Evolutionary conservation across 225 moss, liverwort and hornwort species (phyloP).

Genomic region (Sphagnum contortum): DNA sequence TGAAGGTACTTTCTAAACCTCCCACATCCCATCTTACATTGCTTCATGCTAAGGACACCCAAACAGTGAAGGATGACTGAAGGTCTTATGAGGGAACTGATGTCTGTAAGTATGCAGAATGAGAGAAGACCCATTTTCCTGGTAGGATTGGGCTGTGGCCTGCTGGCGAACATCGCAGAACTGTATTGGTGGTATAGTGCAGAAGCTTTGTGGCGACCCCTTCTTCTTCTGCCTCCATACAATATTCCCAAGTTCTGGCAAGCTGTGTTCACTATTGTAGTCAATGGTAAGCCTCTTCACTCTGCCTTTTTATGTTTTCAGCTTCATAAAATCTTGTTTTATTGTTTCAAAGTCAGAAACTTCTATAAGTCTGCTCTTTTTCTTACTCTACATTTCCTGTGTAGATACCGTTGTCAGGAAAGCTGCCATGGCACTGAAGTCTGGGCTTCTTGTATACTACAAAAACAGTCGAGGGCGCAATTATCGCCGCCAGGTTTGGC

Average conservation of each 20-base stretch:
- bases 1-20: slow-evolving; percentile 46
- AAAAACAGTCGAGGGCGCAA: slow-evolving; percentile 90
- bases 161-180: slow-evolving; percentile 58
- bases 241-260: slow-evolving; percentile 89
- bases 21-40: no score
- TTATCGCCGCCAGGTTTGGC: slow-evolving; percentile 78
- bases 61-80: no score
- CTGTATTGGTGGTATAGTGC: slow-evolving; percentile 89
- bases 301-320: no score
- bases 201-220: slow-evolving; percentile 80
- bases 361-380: not conserved
- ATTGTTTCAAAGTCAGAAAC: no score
- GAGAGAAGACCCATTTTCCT: slow-evolving; percentile 68
- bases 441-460: slow-evolving; percentile 77
- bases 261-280: slow-evolving; percentile 81
- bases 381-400: slow-evolving; percentile 7
- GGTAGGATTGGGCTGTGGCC: slow-evolving; percentile 50
- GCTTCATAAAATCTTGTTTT: no score
- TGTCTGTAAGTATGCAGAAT: slow-evolving; percentile 36
- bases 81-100: not conserved
- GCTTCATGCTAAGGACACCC: no score
- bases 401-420: slow-evolving; percentile 81
- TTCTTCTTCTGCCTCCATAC: slow-evolving; percentile 64
- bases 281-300: slow-evolving; percentile 51
- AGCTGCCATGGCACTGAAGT: slow-evolving; percentile 81